Evolutionary conservation across 108 stramenopile genomes (phyloP).

Genomic region (Fragilariopsis cylindrus): DNA sequence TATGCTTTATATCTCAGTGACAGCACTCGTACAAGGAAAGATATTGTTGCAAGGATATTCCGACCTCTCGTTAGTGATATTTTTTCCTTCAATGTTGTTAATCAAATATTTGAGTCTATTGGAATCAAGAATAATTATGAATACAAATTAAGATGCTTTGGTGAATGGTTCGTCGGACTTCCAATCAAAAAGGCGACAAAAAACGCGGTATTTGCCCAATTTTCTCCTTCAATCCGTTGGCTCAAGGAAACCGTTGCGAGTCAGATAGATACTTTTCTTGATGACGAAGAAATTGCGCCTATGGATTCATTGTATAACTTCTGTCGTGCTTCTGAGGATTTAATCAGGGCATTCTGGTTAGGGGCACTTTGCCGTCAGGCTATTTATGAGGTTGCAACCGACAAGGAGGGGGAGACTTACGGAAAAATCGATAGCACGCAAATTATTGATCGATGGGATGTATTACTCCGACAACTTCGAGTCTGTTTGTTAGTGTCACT

Average conservation of each 20-base stretch:
- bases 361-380: constrained; percentile 69
- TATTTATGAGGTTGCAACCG: constrained; percentile 46
- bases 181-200: constrained; percentile 46
- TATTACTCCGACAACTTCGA: constrained; percentile 68
- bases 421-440: constrained; percentile 48
- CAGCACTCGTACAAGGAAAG: constrained; percentile 56
- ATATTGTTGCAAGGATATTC: constrained; percentile 66
- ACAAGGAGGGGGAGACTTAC: constrained; percentile 69
- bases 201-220: constrained; percentile 48
- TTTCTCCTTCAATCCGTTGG: constrained; percentile 72
- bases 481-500: constrained; percentile 70
- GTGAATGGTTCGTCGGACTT: constrained; percentile 75
- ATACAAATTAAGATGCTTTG: constrained; percentile 70
- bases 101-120: constrained; percentile 58
- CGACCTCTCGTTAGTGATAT: constrained; percentile 67
- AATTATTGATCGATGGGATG: constrained; percentile 57
- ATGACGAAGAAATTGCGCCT: constrained; percentile 17
- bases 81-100: constrained; percentile 70
- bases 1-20: constrained; percentile 59
- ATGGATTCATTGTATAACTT: constrained; percentile 54
- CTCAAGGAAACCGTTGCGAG: constrained; percentile 55
- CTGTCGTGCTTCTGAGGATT: constrained; percentile 64
- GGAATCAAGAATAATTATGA: constrained; percentile 60
- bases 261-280: constrained; percentile 24
- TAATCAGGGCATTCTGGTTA: constrained; percentile 71